Percentiles rank a stretch among this genome's conserved stretches.
These are phyloP conservation scores for Jacaranda mimosifolia DNA, from an alignment of 257 asterid genomes.

Conservation along the genomic window DNA sequence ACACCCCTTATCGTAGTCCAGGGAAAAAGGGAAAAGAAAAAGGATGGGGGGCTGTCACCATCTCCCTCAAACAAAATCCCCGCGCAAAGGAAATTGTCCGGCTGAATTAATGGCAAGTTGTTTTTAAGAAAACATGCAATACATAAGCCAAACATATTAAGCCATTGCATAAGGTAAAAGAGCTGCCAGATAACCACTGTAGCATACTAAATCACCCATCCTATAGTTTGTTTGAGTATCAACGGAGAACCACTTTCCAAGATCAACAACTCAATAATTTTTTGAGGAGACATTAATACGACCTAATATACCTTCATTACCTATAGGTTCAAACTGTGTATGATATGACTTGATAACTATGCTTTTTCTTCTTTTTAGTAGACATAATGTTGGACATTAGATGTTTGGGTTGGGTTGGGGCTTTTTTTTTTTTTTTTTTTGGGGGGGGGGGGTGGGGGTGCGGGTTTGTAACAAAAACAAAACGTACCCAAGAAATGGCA, in stretches of 20 bases:
- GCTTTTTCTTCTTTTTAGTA: slow-evolving; percentile 13
- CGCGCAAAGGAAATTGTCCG: background rate
- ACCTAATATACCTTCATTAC: background rate
- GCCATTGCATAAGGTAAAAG: slow-evolving; percentile 22
- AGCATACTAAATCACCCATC: slow-evolving; percentile 9
- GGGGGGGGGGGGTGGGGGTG: too few relatives aligned
- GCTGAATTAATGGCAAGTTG: background rate
- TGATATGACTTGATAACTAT: background rate
- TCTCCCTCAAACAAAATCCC: background rate
- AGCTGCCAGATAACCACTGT: background rate
- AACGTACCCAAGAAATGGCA: slow-evolving; percentile 14
- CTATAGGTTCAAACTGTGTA: background rate
- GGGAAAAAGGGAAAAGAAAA: background rate
- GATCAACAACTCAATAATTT: slow-evolving; percentile 5
- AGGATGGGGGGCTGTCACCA: too few relatives aligned
- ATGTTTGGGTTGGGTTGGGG: too few relatives aligned
- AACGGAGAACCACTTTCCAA: slow-evolving; percentile 8
- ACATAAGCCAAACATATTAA: background rate
- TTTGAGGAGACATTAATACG: background rate
- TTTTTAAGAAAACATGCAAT: background rate
- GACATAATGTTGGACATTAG: slow-evolving; percentile 16
- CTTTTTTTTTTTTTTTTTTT: too few relatives aligned
- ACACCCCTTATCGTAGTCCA: background rate
- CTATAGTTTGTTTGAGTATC: background rate
- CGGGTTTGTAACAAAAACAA: slow-evolving; percentile 1